Evolutionary conservation across 306 rosid species (phyloP), one percentile per base, ranked within the genome.

Genomic region (Morella rubra): DNA sequence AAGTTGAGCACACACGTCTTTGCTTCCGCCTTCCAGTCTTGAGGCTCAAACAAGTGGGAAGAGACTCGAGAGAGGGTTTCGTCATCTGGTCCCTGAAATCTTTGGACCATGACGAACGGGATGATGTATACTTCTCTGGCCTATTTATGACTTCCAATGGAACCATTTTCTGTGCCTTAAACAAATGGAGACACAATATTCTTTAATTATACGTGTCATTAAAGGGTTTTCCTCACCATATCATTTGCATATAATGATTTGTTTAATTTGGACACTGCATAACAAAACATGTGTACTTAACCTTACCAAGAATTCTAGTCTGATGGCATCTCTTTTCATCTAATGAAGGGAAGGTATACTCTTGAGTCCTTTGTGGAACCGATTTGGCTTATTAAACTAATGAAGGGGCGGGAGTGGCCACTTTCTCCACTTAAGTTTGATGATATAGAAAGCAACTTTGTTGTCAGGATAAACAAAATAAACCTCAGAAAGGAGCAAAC

Each of bases 391-490:
- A 58, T 47, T 32, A 44, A 52, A 32, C 37, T 32, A 32, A 32
- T 32, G 37, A 32, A 46, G 58, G 19, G 41, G 56, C 40, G 14
- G 60, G 50, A 85, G 80, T 88, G 86, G 86, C 81, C 80, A 79
- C 77, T 75, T 75, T 69, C 65, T 24, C 77, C 83, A 78, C 83
- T 79, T 75, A 27, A 72, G 45, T 13, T 24, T 65, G 71, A 46
- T 51, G 51, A 79, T 60, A 42, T 53, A 53, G 68, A 40, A 52
- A 4, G 40, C 71, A 58, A 56, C 42, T 76, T 55, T 72, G 56
- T 70, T 50, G 67, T 4, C 68, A 72, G 86, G 80, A 78, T 82
- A 82, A 80, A 78, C 53, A 75, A 77, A 82, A 69, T 45, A 65
- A 66, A 75, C 52, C 65, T 0, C 18, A 12, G 67, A 20, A 78